Conservation (phyloP, 495 filamentous ascomycete genomes). For the Aspergillus campestris region DNA sequence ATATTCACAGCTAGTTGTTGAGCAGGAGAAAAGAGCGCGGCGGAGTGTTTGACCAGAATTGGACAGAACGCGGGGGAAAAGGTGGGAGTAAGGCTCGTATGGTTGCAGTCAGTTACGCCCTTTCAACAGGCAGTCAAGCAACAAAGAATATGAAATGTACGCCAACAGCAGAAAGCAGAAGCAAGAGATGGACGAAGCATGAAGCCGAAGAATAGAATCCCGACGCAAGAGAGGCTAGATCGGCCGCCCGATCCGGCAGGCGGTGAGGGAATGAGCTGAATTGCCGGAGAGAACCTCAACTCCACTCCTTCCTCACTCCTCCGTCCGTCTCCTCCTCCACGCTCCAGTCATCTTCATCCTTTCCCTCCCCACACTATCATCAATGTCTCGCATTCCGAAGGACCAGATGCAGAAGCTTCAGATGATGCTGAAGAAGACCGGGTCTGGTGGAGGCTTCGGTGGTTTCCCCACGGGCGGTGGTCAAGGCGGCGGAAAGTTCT, state of each 20-base stretch:
- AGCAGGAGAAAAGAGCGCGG: conserved; percentile 5
- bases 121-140: too few species aligned
- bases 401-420: conserved; percentile 60
- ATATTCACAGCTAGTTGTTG: conserved; percentile 2
- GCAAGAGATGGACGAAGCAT: not conserved
- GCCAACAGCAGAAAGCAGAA: too few species aligned
- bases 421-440: conserved; percentile 48
- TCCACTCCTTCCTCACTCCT: conserved; percentile 6
- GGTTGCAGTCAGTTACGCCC: too few species aligned
- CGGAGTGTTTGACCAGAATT: too few species aligned
- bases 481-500: conserved; percentile 32
- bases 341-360: conserved; percentile 15
- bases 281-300: conserved; percentile 15
- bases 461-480: conserved; percentile 44
- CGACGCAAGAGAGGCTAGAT: not conserved
- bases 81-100: too few species aligned
- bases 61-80: too few species aligned
- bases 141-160: too few species aligned
- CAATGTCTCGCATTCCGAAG: conserved; percentile 51
- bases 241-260: conserved; percentile 2
- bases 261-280: conserved; percentile 16
- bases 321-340: conserved; percentile 8
- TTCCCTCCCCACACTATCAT: conserved; percentile 16
- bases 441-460: conserved; percentile 30
- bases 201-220: not conserved